These are phyloP conservation scores for Centella asiatica DNA, from an alignment of 129 eudicot genomes.

Conservation along the genomic window DNA sequence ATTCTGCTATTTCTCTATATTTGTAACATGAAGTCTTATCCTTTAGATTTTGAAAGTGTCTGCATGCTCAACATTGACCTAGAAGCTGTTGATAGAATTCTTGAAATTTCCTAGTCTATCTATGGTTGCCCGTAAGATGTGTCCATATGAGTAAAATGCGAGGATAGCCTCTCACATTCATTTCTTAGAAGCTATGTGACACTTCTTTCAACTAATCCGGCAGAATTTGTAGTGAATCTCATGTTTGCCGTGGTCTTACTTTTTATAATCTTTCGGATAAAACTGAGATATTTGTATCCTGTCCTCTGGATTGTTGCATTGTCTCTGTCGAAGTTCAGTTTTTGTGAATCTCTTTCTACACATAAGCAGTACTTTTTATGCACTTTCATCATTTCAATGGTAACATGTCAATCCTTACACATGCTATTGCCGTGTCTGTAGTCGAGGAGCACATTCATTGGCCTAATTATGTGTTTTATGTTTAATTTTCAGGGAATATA, in stretches of 20 bases:
- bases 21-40: too few species aligned
- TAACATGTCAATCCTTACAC: background rate
- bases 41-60: too few species aligned
- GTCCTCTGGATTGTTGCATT: background rate
- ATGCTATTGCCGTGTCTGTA: background rate
- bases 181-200: too few species aligned
- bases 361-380: background rate
- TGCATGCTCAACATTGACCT: too few species aligned
- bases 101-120: too few species aligned
- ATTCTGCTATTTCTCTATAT: too few species aligned
- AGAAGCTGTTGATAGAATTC: too few species aligned
- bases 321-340: background rate
- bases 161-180: too few species aligned
- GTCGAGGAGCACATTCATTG: background rate
- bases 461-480: background rate
- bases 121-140: too few species aligned
- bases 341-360: background rate
- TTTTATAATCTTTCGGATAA: background rate
- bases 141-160: too few species aligned
- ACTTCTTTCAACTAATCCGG: too few species aligned
- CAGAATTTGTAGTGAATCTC: too few species aligned
- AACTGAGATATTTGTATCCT: background rate
- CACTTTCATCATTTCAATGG: background rate
- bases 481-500: conserved; percentile 16
- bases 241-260: background rate